Evolutionary conservation across 371 early-diverging fungal genomes (phyloP).

Genomic region (Mortierella sp.): DNA sequence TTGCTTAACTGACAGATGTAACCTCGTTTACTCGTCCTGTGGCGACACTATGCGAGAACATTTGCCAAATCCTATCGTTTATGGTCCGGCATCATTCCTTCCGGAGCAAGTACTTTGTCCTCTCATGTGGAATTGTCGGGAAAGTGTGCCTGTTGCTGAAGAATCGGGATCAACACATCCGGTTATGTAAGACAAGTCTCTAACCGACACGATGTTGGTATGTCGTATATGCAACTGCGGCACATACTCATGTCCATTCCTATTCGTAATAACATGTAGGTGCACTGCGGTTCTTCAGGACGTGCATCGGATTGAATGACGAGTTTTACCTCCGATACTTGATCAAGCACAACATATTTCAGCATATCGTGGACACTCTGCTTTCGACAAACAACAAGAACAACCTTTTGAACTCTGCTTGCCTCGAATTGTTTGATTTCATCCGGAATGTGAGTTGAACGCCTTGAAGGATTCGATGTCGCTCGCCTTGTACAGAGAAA

Average conservation of each 20-base stretch:
- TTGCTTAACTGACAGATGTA: constrained; percentile 8
- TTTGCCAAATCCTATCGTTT: constrained; percentile 82
- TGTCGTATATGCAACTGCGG: background rate
- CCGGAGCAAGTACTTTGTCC: constrained; percentile 80
- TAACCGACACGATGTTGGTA: background rate
- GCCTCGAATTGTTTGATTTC: constrained; percentile 85
- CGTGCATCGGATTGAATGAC: constrained; percentile 78
- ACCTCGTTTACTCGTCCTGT: constrained; percentile 31
- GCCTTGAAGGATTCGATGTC: background rate
- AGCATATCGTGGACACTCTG: constrained; percentile 73
- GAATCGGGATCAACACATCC: constrained; percentile 74
- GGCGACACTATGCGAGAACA: constrained; percentile 60
- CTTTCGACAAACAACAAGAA: constrained; percentile 72
- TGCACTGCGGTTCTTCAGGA: constrained; percentile 76
- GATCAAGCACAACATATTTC: constrained; percentile 72
- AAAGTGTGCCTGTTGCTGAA: constrained; percentile 74
- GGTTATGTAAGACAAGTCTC: constrained; percentile 64
- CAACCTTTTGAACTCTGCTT: constrained; percentile 89
- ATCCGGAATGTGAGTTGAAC: constrained; percentile 70
- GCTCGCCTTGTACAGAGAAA: background rate
- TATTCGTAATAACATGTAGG: background rate
- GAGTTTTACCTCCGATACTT: constrained; percentile 81
- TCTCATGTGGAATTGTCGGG: constrained; percentile 66
- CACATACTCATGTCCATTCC: background rate
- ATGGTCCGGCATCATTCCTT: constrained; percentile 75